Evolutionary conservation across 495 filamentous ascomycete species (phyloP).

Genomic region (Lophium mytilinum): DNA sequence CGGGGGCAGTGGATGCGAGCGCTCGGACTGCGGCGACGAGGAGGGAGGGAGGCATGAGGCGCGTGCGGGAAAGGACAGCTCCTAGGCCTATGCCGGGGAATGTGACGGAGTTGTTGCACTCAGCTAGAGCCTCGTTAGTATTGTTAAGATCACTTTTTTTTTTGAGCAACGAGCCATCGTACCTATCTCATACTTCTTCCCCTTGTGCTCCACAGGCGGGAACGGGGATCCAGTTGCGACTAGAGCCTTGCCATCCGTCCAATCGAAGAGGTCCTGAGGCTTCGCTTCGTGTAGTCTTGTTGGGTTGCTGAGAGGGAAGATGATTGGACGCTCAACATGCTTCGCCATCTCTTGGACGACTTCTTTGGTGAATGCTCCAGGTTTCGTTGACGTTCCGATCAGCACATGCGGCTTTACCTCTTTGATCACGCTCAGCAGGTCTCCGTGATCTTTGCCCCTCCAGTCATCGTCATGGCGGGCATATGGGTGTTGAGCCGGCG

Average conservation of each 20-base stretch:
- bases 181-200: conserved; percentile 57
- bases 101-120: conserved; percentile 85
- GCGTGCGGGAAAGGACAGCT: conserved; percentile 57
- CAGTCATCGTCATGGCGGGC: conserved; percentile 60
- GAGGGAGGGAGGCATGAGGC: conserved; percentile 64
- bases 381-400: conserved; percentile 76
- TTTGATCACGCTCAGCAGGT: conserved; percentile 59
- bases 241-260: conserved; percentile 72
- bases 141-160: neutral
- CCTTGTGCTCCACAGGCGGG: conserved; percentile 61
- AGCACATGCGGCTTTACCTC: conserved; percentile 72
- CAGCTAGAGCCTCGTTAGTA: conserved; percentile 40
- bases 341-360: conserved; percentile 71
- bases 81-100: conserved; percentile 85
- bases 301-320: conserved; percentile 82
- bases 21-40: conserved; percentile 71
- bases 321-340: conserved; percentile 66
- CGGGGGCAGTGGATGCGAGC: conserved; percentile 62
- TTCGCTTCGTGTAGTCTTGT: conserved; percentile 77
- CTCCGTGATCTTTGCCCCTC: conserved; percentile 43
- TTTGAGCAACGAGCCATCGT: conserved; percentile 10
- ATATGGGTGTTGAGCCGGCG: conserved; percentile 56
- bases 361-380: conserved; percentile 69
- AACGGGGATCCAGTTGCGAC: conserved; percentile 84
- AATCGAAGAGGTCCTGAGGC: conserved; percentile 66